Percentiles rank a stretch among this genome's conserved stretches.
phyloP scores from a whole-genome alignment of 306 rosid species.

The Cucumis melo region DNA sequence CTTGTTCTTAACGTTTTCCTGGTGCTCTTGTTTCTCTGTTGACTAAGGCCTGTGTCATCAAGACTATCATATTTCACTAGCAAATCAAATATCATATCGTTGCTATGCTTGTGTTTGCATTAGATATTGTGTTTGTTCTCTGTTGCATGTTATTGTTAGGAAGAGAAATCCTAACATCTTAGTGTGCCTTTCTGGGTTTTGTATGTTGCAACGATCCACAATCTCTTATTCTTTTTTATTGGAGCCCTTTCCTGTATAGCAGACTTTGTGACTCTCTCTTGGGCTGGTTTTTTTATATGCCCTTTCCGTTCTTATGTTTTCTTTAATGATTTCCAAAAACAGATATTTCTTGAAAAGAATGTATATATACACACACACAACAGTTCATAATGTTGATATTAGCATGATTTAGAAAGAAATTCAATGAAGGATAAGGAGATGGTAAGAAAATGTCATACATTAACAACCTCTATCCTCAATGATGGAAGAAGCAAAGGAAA shows the following conservation, averaged over 20 bases:
- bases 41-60: too few species aligned
- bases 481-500: slow-evolving; percentile 87
- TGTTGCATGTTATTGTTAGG: too few species aligned
- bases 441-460: slow-evolving; percentile 34
- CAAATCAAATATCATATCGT: too few species aligned
- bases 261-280: background rate
- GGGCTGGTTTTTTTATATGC: background rate
- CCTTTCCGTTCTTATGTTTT: background rate
- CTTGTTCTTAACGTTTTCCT: too few species aligned
- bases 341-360: background rate
- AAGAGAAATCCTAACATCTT: too few species aligned
- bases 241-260: background rate
- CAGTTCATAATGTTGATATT: background rate
- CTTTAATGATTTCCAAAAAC: background rate
- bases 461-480: slow-evolving; percentile 27
- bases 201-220: background rate
- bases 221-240: too few species aligned
- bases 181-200: too few species aligned
- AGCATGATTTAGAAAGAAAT: slow-evolving; percentile 4
- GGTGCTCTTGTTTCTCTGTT: too few species aligned
- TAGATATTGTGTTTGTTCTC: too few species aligned
- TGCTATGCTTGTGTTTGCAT: too few species aligned
- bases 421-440: background rate
- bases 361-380: background rate
- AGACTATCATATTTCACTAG: too few species aligned